Conservation (phyloP, 1,139 yeast genomes). For the Nakaseomyces sp. region DNA sequence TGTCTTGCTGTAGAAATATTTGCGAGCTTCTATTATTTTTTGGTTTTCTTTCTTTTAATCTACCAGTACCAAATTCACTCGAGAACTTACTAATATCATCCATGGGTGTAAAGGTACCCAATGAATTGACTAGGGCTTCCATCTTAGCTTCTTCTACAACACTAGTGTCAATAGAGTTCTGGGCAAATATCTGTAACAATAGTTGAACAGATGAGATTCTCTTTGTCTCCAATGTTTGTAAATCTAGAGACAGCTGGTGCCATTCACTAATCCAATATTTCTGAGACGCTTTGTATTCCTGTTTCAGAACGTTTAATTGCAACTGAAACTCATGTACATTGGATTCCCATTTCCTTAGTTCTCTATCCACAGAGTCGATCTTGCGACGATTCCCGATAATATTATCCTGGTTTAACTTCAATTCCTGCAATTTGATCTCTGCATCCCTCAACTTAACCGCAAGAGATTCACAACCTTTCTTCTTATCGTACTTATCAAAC, state of each 20-base stretch:
- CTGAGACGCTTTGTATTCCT: constrained; percentile 48
- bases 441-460: constrained; percentile 24
- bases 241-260: constrained; percentile 56
- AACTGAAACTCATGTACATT: constrained; percentile 41
- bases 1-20: neutral
- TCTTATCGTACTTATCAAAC: constrained; percentile 26
- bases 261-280: constrained; percentile 75
- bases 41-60: constrained; percentile 15
- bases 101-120: constrained; percentile 25
- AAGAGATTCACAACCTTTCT: constrained; percentile 26
- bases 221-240: constrained; percentile 72
- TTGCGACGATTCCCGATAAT: constrained; percentile 69
- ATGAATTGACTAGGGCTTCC: constrained; percentile 20
- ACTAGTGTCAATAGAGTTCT: constrained; percentile 20
- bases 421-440: constrained; percentile 21
- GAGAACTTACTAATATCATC: constrained; percentile 29
- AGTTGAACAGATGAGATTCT: constrained; percentile 67
- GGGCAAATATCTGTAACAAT: constrained; percentile 72
- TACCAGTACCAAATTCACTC: constrained; percentile 29
- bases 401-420: constrained; percentile 42
- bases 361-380: constrained; percentile 54
- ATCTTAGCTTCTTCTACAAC: constrained; percentile 25
- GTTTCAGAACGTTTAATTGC: constrained; percentile 46
- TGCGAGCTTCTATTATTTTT: constrained; percentile 12
- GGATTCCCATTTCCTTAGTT: constrained; percentile 47